These are phyloP conservation scores for Diutina scorzettiae DNA, from an alignment of 1,139 yeast genomes.

Conservation along the genomic window DNA sequence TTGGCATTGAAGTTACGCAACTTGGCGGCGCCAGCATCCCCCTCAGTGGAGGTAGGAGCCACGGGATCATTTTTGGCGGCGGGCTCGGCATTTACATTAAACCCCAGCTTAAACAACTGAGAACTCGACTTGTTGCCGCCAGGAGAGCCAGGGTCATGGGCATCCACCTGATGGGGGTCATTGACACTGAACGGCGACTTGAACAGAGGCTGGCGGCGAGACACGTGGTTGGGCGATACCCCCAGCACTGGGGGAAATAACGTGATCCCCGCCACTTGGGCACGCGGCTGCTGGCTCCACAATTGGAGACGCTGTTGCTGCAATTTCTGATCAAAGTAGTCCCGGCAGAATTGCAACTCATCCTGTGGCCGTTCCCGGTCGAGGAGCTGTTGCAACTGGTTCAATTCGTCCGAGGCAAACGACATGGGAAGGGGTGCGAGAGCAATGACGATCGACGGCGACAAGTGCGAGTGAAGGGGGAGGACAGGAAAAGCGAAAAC, in stretches of 20 bases:
- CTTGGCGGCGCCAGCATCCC: not conserved
- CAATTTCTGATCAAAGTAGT: slow-evolving; percentile 51
- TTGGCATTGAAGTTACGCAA: slow-evolving; percentile 64
- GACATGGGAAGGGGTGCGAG: too few relatives aligned
- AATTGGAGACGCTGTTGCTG: slow-evolving; percentile 47
- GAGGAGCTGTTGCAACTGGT: slow-evolving; percentile 52
- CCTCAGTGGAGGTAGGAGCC: not conserved
- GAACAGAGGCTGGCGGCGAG: slow-evolving; percentile 36
- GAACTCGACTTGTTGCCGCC: slow-evolving; percentile 8
- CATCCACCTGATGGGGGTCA: slow-evolving; percentile 43
- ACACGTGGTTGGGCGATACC: slow-evolving; percentile 15
- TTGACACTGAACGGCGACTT: slow-evolving; percentile 54
- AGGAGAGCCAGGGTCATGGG: slow-evolving; percentile 11
- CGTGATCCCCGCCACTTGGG: slow-evolving; percentile 40
- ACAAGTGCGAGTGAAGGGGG: not conserved
- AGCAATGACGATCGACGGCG: too few relatives aligned
- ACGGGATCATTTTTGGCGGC: slow-evolving; percentile 15
- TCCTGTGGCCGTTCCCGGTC: slow-evolving; percentile 53
- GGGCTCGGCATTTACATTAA: slow-evolving; percentile 23
- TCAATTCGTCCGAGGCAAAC: slow-evolving; percentile 32
- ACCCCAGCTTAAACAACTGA: slow-evolving; percentile 36
- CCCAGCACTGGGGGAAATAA: slow-evolving; percentile 30
- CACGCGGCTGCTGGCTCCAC: slow-evolving; percentile 41
- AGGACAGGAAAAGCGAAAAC: slow-evolving; percentile 5
- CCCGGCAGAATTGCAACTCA: slow-evolving; percentile 62